A percentile compares a stretch with the other conserved stretches of the same genome.
Evolutionary conservation across 1,284 basidiomycete genomes (phyloP).

Genomic region (Tilletia indica): DNA sequence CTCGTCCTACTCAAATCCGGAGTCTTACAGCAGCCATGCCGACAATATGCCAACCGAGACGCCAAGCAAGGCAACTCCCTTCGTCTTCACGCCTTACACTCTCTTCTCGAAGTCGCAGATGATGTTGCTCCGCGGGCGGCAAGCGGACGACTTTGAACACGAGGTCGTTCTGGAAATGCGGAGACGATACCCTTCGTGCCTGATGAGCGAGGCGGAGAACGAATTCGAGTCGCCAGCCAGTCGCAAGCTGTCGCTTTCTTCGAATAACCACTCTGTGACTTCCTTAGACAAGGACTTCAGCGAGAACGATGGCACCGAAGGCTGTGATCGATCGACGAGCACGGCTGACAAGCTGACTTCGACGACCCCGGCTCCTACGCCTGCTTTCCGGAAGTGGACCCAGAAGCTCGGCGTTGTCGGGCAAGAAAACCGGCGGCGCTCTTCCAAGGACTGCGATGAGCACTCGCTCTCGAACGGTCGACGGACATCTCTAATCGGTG

Average conservation of each 20-base stretch:
- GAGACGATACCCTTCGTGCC: conserved; percentile 52
- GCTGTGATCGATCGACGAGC: background rate
- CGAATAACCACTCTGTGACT: conserved; percentile 21
- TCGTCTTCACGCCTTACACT: conserved; percentile 61
- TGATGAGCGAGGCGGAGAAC: conserved; percentile 45
- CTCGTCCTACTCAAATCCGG: conserved; percentile 14
- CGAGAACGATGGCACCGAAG: conserved; percentile 26
- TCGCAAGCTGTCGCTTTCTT: conserved; percentile 32
- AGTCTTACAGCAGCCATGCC: conserved; percentile 19
- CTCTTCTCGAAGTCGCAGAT: conserved; percentile 60
- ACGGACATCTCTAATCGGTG: background rate
- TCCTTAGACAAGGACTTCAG: conserved; percentile 34
- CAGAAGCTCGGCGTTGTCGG: conserved; percentile 15
- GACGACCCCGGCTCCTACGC: background rate
- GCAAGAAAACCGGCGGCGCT: conserved; percentile 3
- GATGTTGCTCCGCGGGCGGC: conserved; percentile 58
- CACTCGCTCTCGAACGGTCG: conserved; percentile 17
- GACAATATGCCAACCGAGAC: conserved; percentile 52
- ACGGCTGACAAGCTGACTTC: conserved; percentile 28
- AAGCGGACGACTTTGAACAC: conserved; percentile 56
- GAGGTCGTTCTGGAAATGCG: conserved; percentile 56
- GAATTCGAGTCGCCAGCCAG: conserved; percentile 19
- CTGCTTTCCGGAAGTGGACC: conserved; percentile 22
- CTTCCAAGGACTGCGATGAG: conserved; percentile 27
- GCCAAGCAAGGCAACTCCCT: conserved; percentile 59